phyloP scores from a whole-genome alignment of 441 rosid genomes.

The Mallotus repandus region DNA sequence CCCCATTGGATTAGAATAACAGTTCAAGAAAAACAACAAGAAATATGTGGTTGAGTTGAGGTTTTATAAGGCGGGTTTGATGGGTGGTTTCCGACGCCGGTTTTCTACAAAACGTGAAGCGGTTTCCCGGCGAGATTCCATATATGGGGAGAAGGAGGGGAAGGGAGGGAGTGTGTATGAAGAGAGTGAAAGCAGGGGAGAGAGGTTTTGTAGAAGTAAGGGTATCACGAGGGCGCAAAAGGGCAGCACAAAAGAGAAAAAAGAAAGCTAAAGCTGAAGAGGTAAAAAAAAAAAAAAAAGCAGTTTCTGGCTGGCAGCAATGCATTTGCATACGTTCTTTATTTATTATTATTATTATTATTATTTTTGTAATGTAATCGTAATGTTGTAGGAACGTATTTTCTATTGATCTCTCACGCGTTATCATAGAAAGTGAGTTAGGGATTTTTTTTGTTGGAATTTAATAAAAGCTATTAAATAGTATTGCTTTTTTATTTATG shows the following conservation, averaged over 20 bases:
- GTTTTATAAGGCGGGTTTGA: slow-evolving; percentile 13
- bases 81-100: slow-evolving; percentile 13
- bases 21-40: background rate
- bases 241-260: background rate
- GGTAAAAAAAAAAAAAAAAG: background rate
- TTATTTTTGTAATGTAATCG: no score
- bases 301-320: slow-evolving; percentile 7
- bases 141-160: slow-evolving; percentile 11
- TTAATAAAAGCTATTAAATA: no score
- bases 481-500: no score
- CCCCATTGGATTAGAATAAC: slow-evolving; percentile 32
- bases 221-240: slow-evolving; percentile 15
- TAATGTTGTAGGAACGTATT: no score
- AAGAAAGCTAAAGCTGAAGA: background rate
- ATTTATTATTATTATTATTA: background rate
- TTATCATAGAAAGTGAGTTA: no score
- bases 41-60: background rate
- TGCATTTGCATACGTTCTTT: slow-evolving; percentile 17
- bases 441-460: no score
- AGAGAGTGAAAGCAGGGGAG: background rate
- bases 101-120: slow-evolving; percentile 13
- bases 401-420: no score
- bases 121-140: slow-evolving; percentile 44
- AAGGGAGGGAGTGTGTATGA: background rate
- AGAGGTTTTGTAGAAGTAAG: slow-evolving; percentile 25